phyloP scores from a whole-genome alignment of 306 rosid genomes.

The Geum urbanum region DNA sequence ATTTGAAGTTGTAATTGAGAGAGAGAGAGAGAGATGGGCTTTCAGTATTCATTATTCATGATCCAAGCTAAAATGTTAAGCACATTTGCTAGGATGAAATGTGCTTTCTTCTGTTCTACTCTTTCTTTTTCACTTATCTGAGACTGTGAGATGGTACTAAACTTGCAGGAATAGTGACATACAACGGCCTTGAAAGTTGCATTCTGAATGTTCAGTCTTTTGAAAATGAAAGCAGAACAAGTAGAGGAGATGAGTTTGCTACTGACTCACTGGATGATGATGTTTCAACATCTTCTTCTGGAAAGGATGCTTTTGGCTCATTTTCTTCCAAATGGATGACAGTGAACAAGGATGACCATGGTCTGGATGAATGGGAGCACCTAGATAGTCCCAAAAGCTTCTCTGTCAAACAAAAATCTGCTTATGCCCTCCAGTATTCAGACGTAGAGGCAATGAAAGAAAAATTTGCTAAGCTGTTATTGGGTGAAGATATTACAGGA shows the following conservation, averaged over 20 bases:
- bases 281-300: constrained; percentile 72
- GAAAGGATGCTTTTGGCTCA: constrained; percentile 77
- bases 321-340: constrained; percentile 75
- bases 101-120: not conserved
- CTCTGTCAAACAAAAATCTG: constrained; percentile 55
- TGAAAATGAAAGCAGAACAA: constrained; percentile 71
- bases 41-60: not conserved
- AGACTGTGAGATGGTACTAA: constrained; percentile 14
- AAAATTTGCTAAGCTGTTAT: too few relatives aligned
- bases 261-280: constrained; percentile 78
- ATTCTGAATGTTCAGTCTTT: constrained; percentile 55
- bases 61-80: not conserved
- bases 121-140: not conserved
- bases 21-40: too few relatives aligned
- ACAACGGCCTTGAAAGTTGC: constrained; percentile 87
- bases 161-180: constrained; percentile 78
- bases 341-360: constrained; percentile 55
- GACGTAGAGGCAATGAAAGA: constrained; percentile 84
- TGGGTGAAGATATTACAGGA: constrained; percentile 83
- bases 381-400: constrained; percentile 52
- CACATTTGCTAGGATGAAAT: not conserved
- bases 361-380: constrained; percentile 65
- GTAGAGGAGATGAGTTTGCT: constrained; percentile 75
- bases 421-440: constrained; percentile 43
- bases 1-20: too few relatives aligned